Evolutionary conservation across 768 basidiomycete species (phyloP).

Genomic region (Xerocomellus dryophilus): DNA sequence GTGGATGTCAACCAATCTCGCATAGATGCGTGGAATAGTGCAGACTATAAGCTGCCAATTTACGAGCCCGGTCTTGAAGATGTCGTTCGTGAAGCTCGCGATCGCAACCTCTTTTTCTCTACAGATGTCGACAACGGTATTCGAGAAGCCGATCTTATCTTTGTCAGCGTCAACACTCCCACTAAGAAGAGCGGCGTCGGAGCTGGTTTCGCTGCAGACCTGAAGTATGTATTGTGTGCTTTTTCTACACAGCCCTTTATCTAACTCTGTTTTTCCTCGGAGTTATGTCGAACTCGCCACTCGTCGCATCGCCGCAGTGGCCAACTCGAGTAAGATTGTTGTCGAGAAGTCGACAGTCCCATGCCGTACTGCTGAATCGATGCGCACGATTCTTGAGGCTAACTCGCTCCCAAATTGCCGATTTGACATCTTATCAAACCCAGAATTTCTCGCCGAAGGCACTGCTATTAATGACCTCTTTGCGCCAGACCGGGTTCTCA

Average conservation of each 20-base stretch:
- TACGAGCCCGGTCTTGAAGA: conserved; percentile 96
- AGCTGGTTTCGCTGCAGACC: conserved; percentile 96
- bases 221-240: conserved; percentile 67
- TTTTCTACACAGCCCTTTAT: conserved; percentile 3
- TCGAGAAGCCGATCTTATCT: conserved; percentile 93
- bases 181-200: conserved; percentile 98
- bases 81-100: conserved; percentile 83
- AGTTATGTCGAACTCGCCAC: conserved; percentile 98
- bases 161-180: conserved; percentile 97
- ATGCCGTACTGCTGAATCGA: conserved; percentile 96
- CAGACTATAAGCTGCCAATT: conserved; percentile 83
- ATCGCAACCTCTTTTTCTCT: conserved; percentile 95
- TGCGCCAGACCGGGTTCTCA: conserved; percentile 90
- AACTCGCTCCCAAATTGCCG: conserved; percentile 89
- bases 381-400: conserved; percentile 98
- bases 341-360: conserved; percentile 99
- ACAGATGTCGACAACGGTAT: conserved; percentile 93
- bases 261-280: conserved; percentile 9
- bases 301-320: conserved; percentile 90
- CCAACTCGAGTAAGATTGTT: conserved; percentile 91
- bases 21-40: conserved; percentile 95
- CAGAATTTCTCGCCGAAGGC: conserved; percentile 98
- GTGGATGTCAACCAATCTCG: conserved; percentile 95
- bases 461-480: conserved; percentile 91
- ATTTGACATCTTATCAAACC: conserved; percentile 99